Base-by-base conservation (phyloP, 2,329 filamentous ascomycete species). In the Cordyceps militaris region DNA sequence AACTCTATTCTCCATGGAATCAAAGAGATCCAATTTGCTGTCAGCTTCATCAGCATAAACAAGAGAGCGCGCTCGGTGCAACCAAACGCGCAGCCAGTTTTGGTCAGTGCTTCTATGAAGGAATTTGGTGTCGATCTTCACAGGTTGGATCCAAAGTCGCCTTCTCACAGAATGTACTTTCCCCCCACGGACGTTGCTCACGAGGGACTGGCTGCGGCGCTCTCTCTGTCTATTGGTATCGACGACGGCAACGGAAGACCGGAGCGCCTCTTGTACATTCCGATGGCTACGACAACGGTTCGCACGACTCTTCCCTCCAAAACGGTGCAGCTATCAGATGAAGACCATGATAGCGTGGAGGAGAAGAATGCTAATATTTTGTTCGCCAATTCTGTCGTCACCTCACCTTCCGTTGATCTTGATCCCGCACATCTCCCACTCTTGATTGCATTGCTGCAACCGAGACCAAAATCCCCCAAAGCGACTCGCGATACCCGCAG, bases 131-230 rank as follows among this genome's bases (percentile, higher is more conserved):
- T 99, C 68, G 94, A 99, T 68, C 77, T 99, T 42, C 87, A 97
- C 69, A 86, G 93, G 23, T 81, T 99, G 56, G 93, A 99, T 69
- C 87, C 90, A 43, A 93, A 90, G 66, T 96, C 92, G 16, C 91
- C 94, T 1, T 91, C 93, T 0, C 94, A 99, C 77, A 86, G 94
- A 62, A 99, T 97, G 94, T 97, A 99, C 72, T 99, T 99, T 68
- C 89, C 92, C 2, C 85, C 88, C 23, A 87, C 91, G 61, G 94
- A 97, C 68, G 86, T 97, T 66, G 94, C 94, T 13, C 94, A 99
- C 70, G 93, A 99, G 76, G 94, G 92, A 11, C 79, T 99, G 36
- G 82, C 94, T 23, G 94, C 93, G 19, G 94, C 92, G 3, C 84
- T 99, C 42, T 96, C 94, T 1, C 89, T 99, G 57, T 93, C 93